phyloP scores from a whole-genome alignment of 139 green algal genomes.

The Nannochloris sp. region DNA sequence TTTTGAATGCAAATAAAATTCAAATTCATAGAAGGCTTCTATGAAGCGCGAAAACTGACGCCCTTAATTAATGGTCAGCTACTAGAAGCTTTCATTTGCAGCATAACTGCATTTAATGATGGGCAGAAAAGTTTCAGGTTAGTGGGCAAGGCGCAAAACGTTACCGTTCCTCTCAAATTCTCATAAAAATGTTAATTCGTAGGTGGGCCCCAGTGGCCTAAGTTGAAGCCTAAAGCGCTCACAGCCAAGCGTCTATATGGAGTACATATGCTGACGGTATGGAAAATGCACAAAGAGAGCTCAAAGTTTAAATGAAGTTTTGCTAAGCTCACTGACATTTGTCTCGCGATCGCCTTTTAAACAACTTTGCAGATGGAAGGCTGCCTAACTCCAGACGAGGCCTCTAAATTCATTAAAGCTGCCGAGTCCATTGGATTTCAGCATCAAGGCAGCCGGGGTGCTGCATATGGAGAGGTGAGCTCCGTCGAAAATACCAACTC shows the following conservation, averaged over 20 bases:
- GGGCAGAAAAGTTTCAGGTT: neutral
- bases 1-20: too few relatives aligned
- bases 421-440: slow-evolving; percentile 35
- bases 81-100: neutral
- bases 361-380: neutral
- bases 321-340: too few relatives aligned
- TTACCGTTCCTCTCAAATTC: too few relatives aligned
- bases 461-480: slow-evolving; percentile 49
- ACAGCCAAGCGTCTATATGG: neutral
- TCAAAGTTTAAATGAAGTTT: too few relatives aligned
- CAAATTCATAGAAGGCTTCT: too few relatives aligned
- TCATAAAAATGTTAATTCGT: too few relatives aligned
- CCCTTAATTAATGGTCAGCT: too few relatives aligned
- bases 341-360: too few relatives aligned
- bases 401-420: slow-evolving; percentile 7
- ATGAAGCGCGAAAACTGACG: too few relatives aligned
- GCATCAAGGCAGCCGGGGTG: slow-evolving; percentile 41
- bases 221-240: neutral
- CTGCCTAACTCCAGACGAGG: slow-evolving; percentile 5
- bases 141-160: neutral
- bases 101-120: neutral
- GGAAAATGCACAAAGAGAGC: too few relatives aligned
- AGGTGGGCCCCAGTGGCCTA: neutral
- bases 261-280: neutral
- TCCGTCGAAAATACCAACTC: neutral